Evolutionary conservation across 805 yeast species (phyloP).

Genomic region (Aciculoconidium aculeatum): DNA sequence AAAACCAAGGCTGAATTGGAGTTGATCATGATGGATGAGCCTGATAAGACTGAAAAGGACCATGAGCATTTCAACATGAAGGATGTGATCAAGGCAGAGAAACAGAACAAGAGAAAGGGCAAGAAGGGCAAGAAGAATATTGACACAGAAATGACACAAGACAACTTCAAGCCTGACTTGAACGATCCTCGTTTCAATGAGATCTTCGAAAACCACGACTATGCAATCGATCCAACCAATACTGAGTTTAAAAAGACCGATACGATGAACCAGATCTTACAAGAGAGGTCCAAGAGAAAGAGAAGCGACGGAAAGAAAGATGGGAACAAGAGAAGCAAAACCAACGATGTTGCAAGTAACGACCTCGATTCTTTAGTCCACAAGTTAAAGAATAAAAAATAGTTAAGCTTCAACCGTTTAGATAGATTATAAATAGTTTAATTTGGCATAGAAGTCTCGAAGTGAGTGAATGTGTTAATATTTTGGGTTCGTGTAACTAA

Average conservation of each 20-base stretch:
- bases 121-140: conserved; percentile 42
- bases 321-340: conserved; percentile 14
- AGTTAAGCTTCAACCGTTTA: too few species aligned
- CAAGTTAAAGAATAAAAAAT: conserved; percentile 44
- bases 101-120: conserved; percentile 48
- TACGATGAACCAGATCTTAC: conserved; percentile 78
- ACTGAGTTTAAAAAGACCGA: conserved; percentile 86
- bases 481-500: too few species aligned
- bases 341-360: conserved; percentile 10
- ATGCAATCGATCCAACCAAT: conserved; percentile 88
- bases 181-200: conserved; percentile 82
- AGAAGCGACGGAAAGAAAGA: conserved; percentile 8
- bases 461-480: not conserved
- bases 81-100: conserved; percentile 70
- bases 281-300: conserved; percentile 61
- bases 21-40: conserved; percentile 61
- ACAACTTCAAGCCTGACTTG: conserved; percentile 60
- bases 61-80: conserved; percentile 70
- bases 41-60: conserved; percentile 34
- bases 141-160: conserved; percentile 44
- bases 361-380: conserved; percentile 36
- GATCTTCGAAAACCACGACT: conserved; percentile 78
- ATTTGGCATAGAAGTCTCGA: not conserved
- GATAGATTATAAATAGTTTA: conserved; percentile 10
- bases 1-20: conserved; percentile 61